Evolutionary conservation across 2,329 filamentous ascomycete genomes (phyloP), one percentile per base, ranked within the genome.

Genomic region (Fusarium chuoi): DNA sequence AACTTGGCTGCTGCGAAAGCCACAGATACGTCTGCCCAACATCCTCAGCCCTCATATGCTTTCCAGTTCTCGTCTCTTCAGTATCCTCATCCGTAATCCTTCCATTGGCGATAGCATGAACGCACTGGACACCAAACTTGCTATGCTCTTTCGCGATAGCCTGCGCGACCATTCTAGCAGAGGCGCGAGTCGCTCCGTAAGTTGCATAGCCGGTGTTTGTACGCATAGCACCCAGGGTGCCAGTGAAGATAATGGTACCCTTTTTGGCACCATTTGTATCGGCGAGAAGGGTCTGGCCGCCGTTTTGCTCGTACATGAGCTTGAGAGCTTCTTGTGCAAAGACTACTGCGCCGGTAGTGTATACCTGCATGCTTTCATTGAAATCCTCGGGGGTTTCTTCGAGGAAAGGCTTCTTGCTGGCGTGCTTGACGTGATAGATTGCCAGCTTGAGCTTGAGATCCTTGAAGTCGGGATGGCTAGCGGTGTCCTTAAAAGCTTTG

Each of bases 71-170:
- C 2, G 83, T 84, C 35, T 87, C 81, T 62, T 85, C 86, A 2
- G 83, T 84, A 38, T 87, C 80, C 59, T 85, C 85, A 75, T 89
- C 88, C 36, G 80, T 82, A 62, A 90, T 89, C 1, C 78, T 80
- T 1, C 87, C 88, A 75, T 90, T 90, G 2, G 86, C 87, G 68
- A 90, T 88, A 6, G 88, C 84, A 79, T 91, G 89, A n/a, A 87
- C 87, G 7, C 89, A 87, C 78, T 90, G 88, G 1, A 90, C 79
- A 5, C 88, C 88, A 68, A 85, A 86, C n/a, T 83, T 83, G 71
- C 85, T 88, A 80, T 89, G 87, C 78, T 90, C 89, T 42, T 87
- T 84, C 1, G 87, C 88, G 48, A 90, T 78, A 13, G 84, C 86
- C 78, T 90, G 88, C 1, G 87, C 87, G 18, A 90, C 79, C 79